Evolutionary conservation across 2,329 filamentous ascomycete species (phyloP).

Genomic region (Dryadomyces quercus-mongolicae): DNA sequence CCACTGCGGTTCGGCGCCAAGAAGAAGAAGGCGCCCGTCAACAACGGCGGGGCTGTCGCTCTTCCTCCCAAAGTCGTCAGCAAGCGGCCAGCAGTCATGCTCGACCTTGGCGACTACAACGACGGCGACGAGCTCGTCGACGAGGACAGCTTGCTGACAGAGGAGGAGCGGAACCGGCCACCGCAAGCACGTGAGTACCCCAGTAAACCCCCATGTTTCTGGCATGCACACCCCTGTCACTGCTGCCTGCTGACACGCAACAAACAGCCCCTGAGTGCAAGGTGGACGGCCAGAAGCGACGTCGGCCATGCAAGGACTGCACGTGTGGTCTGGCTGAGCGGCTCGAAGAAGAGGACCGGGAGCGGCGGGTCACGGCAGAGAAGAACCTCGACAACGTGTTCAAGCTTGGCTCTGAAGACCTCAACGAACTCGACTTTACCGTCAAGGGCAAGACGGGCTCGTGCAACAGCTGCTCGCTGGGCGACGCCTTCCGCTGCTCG

Average conservation of each 20-base stretch:
- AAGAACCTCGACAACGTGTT: slow-evolving; percentile 30
- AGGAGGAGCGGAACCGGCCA: slow-evolving; percentile 68
- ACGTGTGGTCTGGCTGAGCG: slow-evolving; percentile 83
- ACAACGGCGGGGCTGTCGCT: neutral
- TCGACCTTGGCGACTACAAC: slow-evolving; percentile 39
- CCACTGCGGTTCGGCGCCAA: slow-evolving; percentile 56
- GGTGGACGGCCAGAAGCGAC: slow-evolving; percentile 75
- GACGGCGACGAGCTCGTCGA: slow-evolving; percentile 80
- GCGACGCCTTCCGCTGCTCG: slow-evolving; percentile 74
- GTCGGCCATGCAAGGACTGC: slow-evolving; percentile 95
- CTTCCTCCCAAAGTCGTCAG: neutral
- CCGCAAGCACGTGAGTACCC: slow-evolving; percentile 63
- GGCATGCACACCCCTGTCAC: neutral
- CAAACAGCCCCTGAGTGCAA: slow-evolving; percentile 65
- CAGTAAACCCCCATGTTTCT: neutral
- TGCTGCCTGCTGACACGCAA: slow-evolving; percentile 14
- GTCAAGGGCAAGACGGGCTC: slow-evolving; percentile 94
- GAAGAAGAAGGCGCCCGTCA: slow-evolving; percentile 20
- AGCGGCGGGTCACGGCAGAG: slow-evolving; percentile 21
- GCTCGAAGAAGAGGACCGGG: slow-evolving; percentile 68
- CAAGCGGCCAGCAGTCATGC: slow-evolving; percentile 9
- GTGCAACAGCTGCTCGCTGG: slow-evolving; percentile 78
- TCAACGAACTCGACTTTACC: slow-evolving; percentile 90
- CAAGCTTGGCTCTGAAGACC: slow-evolving; percentile 63
- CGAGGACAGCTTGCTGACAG: slow-evolving; percentile 75